Percentiles rank a stretch among this genome's conserved stretches.
Evolutionary conservation across 2,329 filamentous ascomycete genomes (phyloP).

Genomic region (Trichoderma atrobrunneum): DNA sequence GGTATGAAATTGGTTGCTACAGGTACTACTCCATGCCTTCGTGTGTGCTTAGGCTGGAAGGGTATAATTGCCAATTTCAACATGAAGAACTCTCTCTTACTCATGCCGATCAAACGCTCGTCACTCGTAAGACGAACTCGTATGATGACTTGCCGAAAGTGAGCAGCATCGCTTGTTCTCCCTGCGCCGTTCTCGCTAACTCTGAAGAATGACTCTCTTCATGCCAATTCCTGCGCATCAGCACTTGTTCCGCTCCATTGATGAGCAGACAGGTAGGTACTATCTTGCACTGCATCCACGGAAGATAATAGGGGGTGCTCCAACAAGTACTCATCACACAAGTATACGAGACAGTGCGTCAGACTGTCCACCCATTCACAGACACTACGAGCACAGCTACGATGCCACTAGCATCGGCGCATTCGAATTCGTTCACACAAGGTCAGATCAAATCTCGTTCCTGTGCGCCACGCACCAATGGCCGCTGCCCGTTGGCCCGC

Average conservation of each 20-base stretch:
- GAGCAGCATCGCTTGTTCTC: neutral
- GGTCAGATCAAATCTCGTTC: constrained; percentile 15
- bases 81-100: neutral
- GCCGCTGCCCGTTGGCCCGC: neutral
- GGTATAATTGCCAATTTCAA: neutral
- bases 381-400: neutral
- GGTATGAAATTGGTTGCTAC: neutral
- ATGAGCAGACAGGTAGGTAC: neutral
- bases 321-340: neutral
- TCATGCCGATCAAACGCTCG: neutral
- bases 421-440: constrained; percentile 10
- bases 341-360: constrained; percentile 3
- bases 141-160: neutral
- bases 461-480: constrained; percentile 1
- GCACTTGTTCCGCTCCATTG: neutral
- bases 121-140: neutral
- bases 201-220: neutral
- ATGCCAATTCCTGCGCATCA: neutral
- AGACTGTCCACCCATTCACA: neutral
- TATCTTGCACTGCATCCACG: neutral
- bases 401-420: constrained; percentile 2
- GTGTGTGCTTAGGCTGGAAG: neutral
- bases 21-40: neutral
- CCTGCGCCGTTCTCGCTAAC: neutral
- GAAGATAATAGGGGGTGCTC: neutral